These are phyloP conservation scores for Fraxinus latifolia DNA, from an alignment of 305 asterid species.

Conservation along the genomic window DNA sequence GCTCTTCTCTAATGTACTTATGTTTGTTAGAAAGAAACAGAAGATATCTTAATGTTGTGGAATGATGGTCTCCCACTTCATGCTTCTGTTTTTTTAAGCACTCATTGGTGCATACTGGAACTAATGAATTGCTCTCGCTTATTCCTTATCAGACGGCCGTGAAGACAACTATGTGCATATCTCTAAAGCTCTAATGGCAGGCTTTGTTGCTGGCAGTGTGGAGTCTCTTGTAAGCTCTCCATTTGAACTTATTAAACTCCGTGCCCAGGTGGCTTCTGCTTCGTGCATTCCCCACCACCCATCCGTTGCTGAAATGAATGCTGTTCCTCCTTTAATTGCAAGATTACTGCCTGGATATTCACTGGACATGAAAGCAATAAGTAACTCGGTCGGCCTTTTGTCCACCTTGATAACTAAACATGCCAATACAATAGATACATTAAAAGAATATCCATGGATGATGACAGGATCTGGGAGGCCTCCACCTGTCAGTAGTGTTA, in stretches of 20 bases:
- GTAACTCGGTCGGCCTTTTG: conserved; percentile 59
- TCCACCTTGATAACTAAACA: conserved; percentile 59
- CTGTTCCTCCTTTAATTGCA: conserved; percentile 47
- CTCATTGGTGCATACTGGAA: conserved; percentile 4
- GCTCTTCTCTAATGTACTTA: neutral
- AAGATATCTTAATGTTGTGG: neutral
- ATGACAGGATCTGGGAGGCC: conserved; percentile 89
- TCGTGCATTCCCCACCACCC: conserved; percentile 41
- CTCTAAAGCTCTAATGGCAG: conserved; percentile 81
- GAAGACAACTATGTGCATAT: conserved; percentile 55
- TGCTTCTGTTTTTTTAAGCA: neutral
- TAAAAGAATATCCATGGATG: conserved; percentile 96
- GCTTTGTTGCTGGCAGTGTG: conserved; percentile 68
- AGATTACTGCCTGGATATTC: conserved; percentile 71
- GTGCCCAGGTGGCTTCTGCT: conserved; percentile 89
- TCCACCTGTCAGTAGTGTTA: conserved; percentile 67
- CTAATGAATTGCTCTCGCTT: conserved; percentile 18
- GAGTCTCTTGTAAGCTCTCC: conserved; percentile 80
- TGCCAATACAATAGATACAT: conserved; percentile 49
- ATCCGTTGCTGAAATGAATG: conserved; percentile 40
- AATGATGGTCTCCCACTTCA: neutral
- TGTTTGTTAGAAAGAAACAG: neutral
- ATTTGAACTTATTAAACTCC: conserved; percentile 75
- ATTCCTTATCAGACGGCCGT: conserved; percentile 71
- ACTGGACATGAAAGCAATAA: conserved; percentile 51